Conservation (phyloP, 768 basidiomycete species). For the Cystobasidium tubakii region DNA sequence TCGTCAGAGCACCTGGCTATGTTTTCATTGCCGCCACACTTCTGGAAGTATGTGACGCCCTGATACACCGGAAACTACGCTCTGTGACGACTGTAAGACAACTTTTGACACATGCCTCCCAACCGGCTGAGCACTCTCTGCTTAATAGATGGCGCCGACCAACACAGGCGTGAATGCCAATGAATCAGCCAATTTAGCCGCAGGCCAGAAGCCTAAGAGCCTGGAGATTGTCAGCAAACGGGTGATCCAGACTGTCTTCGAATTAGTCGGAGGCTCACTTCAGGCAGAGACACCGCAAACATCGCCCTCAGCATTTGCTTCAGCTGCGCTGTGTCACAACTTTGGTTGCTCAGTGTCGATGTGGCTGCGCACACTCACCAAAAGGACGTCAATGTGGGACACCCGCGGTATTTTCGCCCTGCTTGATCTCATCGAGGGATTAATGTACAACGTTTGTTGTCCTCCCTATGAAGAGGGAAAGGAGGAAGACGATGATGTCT, state of each 20-base stretch:
- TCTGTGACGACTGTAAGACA: constrained; percentile 52
- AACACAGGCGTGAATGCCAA: constrained; percentile 48
- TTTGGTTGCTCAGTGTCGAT: constrained; percentile 51
- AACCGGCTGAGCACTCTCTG: constrained; percentile 36
- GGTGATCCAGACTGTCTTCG: constrained; percentile 51
- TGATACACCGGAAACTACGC: constrained; percentile 53
- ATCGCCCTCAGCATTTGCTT: constrained; percentile 20
- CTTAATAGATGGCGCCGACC: constrained; percentile 35
- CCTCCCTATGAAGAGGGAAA: constrained; percentile 14
- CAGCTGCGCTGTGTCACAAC: constrained; percentile 38
- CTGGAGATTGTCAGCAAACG: constrained; percentile 53
- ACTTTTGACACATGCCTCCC: constrained; percentile 19
- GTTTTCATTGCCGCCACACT: constrained; percentile 52
- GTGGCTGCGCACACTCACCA: constrained; percentile 50
- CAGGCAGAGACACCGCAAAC: constrained; percentile 13
- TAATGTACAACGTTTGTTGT: constrained; percentile 49
- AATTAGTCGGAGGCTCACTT: constrained; percentile 46
- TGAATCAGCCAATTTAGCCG: constrained; percentile 51
- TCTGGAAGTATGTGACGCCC: constrained; percentile 52
- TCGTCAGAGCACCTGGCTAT: constrained; percentile 50
- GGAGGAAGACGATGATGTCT: constrained; percentile 33
- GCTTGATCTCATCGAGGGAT: constrained; percentile 52
- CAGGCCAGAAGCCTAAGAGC: constrained; percentile 52
- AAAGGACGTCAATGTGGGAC: constrained; percentile 51
- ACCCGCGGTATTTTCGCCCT: constrained; percentile 52